Conservation (phyloP, 225 moss, liverwort and hornwort genomes). For the Climacium dendroides region DNA sequence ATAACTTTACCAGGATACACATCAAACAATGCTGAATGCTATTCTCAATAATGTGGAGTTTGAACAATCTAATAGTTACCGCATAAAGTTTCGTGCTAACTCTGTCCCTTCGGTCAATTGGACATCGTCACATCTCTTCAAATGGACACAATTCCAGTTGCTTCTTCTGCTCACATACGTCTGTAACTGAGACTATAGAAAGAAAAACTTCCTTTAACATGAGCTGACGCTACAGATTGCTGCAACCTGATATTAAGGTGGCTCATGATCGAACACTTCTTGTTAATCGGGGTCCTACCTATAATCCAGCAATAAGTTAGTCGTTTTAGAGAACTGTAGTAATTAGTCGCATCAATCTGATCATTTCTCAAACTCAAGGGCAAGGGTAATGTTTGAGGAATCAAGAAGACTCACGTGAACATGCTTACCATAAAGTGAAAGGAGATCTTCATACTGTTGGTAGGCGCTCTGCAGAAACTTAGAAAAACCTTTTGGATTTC, state of each 20-base stretch:
- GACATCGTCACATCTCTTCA: neutral
- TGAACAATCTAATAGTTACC: neutral
- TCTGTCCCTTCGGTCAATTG: neutral
- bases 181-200: neutral
- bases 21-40: neutral
- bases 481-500: slow-evolving; percentile 41
- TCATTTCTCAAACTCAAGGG: neutral
- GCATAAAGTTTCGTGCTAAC: neutral
- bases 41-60: neutral
- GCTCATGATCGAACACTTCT: neutral
- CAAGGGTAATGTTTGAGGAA: neutral
- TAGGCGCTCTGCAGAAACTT: neutral
- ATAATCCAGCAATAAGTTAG: neutral
- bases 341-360: neutral
- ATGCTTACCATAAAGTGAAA: neutral
- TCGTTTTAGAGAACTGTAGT: neutral
- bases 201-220: neutral
- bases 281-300: neutral
- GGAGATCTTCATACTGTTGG: neutral
- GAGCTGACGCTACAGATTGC: neutral
- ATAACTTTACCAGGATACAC: neutral
- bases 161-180: neutral
- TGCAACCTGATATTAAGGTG: neutral
- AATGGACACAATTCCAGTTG: neutral
- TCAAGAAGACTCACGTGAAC: neutral